These are phyloP conservation scores for Ostreobium quekettii DNA, from an alignment of 139 green algal species.

Conservation along the genomic window DNA sequence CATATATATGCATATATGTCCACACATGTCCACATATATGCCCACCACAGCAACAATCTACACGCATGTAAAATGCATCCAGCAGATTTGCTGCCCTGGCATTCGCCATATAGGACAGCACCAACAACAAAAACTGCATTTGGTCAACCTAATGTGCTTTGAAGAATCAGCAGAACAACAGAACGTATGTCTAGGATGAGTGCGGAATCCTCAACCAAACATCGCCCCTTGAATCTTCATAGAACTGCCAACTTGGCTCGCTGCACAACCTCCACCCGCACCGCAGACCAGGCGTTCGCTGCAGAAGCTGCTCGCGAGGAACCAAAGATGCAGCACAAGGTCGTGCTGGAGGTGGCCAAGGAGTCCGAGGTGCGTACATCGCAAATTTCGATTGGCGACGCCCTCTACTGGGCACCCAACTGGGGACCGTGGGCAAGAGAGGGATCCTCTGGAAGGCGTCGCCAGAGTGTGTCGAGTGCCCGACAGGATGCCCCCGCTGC, in stretches of 20 bases:
- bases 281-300: slow-evolving; percentile 24
- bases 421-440: slow-evolving; percentile 25
- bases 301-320: slow-evolving; percentile 15
- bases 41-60: background rate
- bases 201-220: background rate
- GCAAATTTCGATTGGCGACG: too few relatives aligned
- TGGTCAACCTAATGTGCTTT: too few relatives aligned
- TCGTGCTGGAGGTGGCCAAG: slow-evolving; percentile 26
- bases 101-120: background rate
- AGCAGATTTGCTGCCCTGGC: background rate
- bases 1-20: too few relatives aligned
- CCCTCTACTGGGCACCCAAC: slow-evolving; percentile 57
- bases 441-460: background rate
- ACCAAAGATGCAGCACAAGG: slow-evolving; percentile 1
- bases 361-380: slow-evolving; percentile 38
- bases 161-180: background rate
- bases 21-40: too few relatives aligned
- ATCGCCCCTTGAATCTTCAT: slow-evolving; percentile 25
- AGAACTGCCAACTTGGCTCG: slow-evolving; percentile 54
- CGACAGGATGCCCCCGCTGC: background rate
- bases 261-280: slow-evolving; percentile 22
- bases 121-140: background rate
- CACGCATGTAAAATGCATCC: background rate
- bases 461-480: too few relatives aligned
- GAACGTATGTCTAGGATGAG: background rate